Evolutionary conservation across 352 stramenopile genomes (phyloP).

Genomic region (Globisporangium megalacanthum): DNA sequence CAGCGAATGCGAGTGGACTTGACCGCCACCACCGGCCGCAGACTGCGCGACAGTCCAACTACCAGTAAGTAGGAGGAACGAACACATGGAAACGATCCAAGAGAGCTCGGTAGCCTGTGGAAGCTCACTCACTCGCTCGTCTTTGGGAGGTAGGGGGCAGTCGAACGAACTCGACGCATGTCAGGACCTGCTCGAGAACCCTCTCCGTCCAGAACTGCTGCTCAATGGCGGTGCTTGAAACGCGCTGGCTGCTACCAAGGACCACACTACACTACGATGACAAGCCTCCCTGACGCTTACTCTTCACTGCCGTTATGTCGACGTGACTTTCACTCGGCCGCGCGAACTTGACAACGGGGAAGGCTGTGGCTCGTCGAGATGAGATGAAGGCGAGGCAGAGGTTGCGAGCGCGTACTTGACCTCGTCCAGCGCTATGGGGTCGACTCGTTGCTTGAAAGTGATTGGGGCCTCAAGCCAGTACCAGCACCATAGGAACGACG

Average conservation of each 20-base stretch:
- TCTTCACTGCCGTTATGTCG: too few species aligned
- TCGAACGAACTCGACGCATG: too few species aligned
- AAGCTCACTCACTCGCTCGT: too few species aligned
- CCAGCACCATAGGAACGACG: not conserved
- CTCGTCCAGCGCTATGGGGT: not conserved
- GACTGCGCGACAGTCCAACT: slow-evolving; percentile 4
- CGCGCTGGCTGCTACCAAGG: too few species aligned
- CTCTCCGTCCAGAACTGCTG: too few species aligned
- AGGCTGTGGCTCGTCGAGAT: not conserved
- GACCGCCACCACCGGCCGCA: slow-evolving; percentile 9
- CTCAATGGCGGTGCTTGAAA: slow-evolving; percentile 32
- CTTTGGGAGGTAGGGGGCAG: too few species aligned
- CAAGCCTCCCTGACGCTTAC: too few species aligned
- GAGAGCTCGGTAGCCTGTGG: too few species aligned
- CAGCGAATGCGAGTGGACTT: not conserved
- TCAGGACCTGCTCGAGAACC: too few species aligned
- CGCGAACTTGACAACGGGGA: not conserved
- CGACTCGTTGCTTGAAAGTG: not conserved
- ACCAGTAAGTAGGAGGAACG: not conserved
- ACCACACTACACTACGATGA: too few species aligned
- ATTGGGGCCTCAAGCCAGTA: not conserved
- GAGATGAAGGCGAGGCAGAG: not conserved
- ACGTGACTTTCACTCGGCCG: too few species aligned
- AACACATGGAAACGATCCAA: not conserved
- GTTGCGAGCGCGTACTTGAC: slow-evolving; percentile 1